Base-by-base conservation (phyloP, 225 moss, liverwort and hornwort genomes). In the Polytrichum formosum region DNA sequence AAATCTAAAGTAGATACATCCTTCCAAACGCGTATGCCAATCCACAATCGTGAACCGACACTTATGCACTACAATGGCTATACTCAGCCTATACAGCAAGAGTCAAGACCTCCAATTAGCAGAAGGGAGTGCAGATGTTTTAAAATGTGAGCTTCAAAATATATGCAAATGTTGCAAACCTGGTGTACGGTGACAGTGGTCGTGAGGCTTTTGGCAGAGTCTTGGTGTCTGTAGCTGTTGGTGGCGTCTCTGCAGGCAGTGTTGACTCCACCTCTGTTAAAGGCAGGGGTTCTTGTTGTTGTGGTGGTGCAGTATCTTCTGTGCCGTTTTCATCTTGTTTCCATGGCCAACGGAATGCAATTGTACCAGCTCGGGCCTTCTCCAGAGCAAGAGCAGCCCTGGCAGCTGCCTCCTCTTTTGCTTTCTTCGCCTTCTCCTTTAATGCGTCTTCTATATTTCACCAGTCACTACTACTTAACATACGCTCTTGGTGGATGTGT, bases 151-250 rank as follows among this genome's bases (percentile, higher is more conserved):
- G 59, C 9, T 20, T 20, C 6, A 59, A 59, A 23, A 59, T 20
- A 21, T 21, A 6, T 59, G n/a, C 58, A n/a, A 59, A 59, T 8
- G 20, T 6, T 59, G 58, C n/a, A 59, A 23, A 59, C 78, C 68
- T 73, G 63, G 69, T 65, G 63, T 68, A 78, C 9, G 82, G 82
- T 28, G 82, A 82, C 64, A 77, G 70, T 22, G 70, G 70, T 37
- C 60, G 30, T 22, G 69, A 56, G 56, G 69, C 53, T 55, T 5
- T 30, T 19, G 54, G 70, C 60, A 60, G 26, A 25, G 19, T 29
- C 8, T 29, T 59, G 16, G 70, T 21, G 21, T n/a, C 70, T 63
- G 28, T 63, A 22, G 27, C 26, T 63, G 26, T 23, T 5, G 63
- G 26, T 18, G 27, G 27, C 23, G 16, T 17, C 13, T 63, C 63